Evolutionary conservation across 140 eudicot species (phyloP), one percentile per base, ranked within the genome.

Genomic region (Ambrosia hybrid): DNA sequence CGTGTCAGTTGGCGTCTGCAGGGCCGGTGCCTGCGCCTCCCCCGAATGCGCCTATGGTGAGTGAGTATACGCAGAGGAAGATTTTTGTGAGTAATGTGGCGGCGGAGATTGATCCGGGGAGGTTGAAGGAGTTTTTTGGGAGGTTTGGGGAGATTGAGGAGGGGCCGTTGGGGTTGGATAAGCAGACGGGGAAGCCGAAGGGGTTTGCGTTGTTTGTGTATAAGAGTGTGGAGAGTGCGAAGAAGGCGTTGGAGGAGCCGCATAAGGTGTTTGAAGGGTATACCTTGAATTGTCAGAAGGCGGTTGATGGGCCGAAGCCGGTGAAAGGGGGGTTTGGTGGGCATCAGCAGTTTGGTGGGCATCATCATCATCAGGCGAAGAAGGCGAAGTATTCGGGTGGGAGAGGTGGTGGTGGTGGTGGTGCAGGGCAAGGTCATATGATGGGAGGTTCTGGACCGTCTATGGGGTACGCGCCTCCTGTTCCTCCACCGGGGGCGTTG

Each of bases 91-190:
- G 99, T 66, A 95, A 95, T 74, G 99, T 95, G 62, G 71, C 90
- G 0, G 90, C 96, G 2, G 99, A 95, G 34, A 79, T 95, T 33
- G 99, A 95, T 43, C 88, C 90, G 0, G 76, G 63, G 37, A 88
- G 88, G 76, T 67, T 95, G 53, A 45, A 72, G 1, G 97, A 87
- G 33, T 95, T 72, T 73, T 95, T 95, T 56, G 66, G 87, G 0
- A 85, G 76, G 61, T 95, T 69, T 80, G 99, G 99, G 66, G 99
- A 95, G 79, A 86, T 95, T 70, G 99, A 95, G 73, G 99, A 95
- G 2, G 99, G 99, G 43, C 99, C 99, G 0, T 75, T 94, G 78
- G 99, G 99, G 9, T 73, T 95, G 57, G 99, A 95, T 73, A 95
- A 91, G 81, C 87, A 79, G 53, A 86, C 96, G 0, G 99, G 99